phyloP scores from a whole-genome alignment of 2,329 filamentous ascomycete genomes.

The Cyphellophora attinorum region DNA sequence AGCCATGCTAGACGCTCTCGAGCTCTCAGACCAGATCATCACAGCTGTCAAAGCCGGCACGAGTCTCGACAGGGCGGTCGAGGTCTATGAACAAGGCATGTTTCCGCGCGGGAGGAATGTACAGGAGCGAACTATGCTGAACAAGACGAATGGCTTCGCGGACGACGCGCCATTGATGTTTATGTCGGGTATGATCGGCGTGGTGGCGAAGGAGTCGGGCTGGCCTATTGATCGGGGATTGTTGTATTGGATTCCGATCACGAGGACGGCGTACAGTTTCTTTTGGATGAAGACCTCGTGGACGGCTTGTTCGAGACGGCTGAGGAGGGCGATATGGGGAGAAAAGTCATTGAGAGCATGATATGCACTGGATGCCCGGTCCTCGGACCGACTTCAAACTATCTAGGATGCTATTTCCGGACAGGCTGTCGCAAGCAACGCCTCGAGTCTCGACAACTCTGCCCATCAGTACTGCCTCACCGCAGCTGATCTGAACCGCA shows the following conservation, averaged over 20 bases:
- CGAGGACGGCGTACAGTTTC: background rate
- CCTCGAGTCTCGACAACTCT: too few relatives aligned
- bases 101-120: conserved; percentile 9
- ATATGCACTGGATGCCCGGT: too few relatives aligned
- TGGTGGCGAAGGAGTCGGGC: conserved; percentile 7
- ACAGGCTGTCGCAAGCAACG: too few relatives aligned
- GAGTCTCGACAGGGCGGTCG: conserved; percentile 14
- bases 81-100: conserved; percentile 19
- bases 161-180: conserved; percentile 14
- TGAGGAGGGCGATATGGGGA: too few relatives aligned
- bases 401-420: too few relatives aligned
- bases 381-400: too few relatives aligned
- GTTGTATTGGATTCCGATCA: conserved; percentile 9
- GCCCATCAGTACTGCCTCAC: too few relatives aligned
- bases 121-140: conserved; percentile 17
- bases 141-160: conserved; percentile 19
- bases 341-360: too few relatives aligned
- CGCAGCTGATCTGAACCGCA: too few relatives aligned
- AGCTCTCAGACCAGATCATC: conserved; percentile 16
- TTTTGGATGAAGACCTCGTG: conserved; percentile 1
- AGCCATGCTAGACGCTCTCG: conserved; percentile 13
- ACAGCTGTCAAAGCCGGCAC: conserved; percentile 5
- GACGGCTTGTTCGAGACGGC: too few relatives aligned
- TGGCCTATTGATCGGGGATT: conserved; percentile 10
- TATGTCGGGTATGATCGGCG: conserved; percentile 8